Percentiles rank a stretch among this genome's conserved stretches.
Evolutionary conservation across 768 basidiomycete species (phyloP).

Genomic region (Lactarius indigo): DNA sequence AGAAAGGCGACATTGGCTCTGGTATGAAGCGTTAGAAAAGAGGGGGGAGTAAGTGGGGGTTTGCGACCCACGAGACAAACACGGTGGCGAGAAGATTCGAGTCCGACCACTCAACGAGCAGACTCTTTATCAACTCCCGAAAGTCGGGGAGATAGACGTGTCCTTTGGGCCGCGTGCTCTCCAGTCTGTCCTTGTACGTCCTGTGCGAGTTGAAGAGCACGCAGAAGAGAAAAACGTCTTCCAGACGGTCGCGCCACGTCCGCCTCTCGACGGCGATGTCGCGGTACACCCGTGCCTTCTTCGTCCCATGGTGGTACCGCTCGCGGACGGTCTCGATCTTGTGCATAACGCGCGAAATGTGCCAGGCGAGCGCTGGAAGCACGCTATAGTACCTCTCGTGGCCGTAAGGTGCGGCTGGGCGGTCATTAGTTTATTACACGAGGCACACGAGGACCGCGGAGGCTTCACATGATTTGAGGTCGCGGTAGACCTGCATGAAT

Average conservation of each 20-base stretch:
- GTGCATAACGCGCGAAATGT: conserved; percentile 16
- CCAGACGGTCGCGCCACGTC: conserved; percentile 3
- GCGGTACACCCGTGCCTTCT: conserved; percentile 11
- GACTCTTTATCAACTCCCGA: background rate
- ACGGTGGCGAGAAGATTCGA: conserved; percentile 17
- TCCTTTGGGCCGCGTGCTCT: conserved; percentile 10
- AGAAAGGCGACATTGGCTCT: conserved; percentile 15
- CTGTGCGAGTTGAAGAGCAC: conserved; percentile 10
- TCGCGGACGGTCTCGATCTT: conserved; percentile 13
- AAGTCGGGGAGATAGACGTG: conserved; percentile 14
- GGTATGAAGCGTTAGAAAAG: background rate
- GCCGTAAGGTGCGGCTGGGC: background rate
- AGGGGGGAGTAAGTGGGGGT: background rate
- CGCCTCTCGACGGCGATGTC: conserved; percentile 8
- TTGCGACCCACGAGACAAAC: conserved; percentile 11
- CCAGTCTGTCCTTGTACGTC: conserved; percentile 8
- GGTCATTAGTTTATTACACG: background rate
- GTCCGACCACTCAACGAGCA: conserved; percentile 17
- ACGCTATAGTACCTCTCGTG: background rate
- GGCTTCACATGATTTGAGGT: conserved; percentile 9
- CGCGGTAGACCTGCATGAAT: conserved; percentile 17
- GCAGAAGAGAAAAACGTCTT: conserved; percentile 10
- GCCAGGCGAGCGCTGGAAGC: conserved; percentile 13
- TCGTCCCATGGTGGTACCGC: conserved; percentile 12
- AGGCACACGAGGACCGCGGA: background rate